Evolutionary conservation across 164 flowering plant species (phyloP).

Genomic region (Magnolia officinalis): DNA sequence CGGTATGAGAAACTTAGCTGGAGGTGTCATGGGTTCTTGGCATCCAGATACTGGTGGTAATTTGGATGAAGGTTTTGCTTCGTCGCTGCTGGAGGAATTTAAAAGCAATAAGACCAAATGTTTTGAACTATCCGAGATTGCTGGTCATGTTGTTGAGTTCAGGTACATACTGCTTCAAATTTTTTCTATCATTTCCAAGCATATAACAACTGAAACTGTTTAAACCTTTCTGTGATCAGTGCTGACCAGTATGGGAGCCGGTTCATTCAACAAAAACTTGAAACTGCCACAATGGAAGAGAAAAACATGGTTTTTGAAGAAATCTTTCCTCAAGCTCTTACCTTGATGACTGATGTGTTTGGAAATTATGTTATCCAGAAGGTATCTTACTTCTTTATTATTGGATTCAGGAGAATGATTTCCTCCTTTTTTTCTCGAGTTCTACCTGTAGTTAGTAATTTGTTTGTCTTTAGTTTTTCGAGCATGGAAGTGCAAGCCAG

Average conservation of each 20-base stretch:
- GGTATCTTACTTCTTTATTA: conserved; percentile 36
- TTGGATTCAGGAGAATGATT: background rate
- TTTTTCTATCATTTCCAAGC: background rate
- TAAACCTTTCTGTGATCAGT: conserved; percentile 39
- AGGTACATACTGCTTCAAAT: conserved; percentile 39
- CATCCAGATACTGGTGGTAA: conserved; percentile 46
- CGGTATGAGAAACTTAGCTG: conserved; percentile 63
- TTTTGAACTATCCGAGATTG: conserved; percentile 89
- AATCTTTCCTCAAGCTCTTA: conserved; percentile 84
- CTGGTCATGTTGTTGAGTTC: conserved; percentile 88
- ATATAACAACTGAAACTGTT: background rate
- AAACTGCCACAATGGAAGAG: conserved; percentile 82
- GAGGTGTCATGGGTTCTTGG: conserved; percentile 68
- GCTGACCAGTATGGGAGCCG: conserved; percentile 98
- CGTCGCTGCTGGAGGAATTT: conserved; percentile 80
- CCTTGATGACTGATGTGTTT: conserved; percentile 96
- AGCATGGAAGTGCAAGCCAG: conserved; percentile 74
- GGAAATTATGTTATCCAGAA: conserved; percentile 98
- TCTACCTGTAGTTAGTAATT: conserved; percentile 3
- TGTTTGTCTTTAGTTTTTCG: conserved; percentile 56
- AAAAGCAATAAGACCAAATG: conserved; percentile 82
- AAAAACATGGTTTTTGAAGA: conserved; percentile 84
- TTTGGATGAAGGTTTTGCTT: conserved; percentile 57
- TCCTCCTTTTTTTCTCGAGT: background rate
- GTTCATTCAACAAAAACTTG: conserved; percentile 96